Evolutionary conservation across 345 rosid genomes (phyloP).

Genomic region (Populus nigra): DNA sequence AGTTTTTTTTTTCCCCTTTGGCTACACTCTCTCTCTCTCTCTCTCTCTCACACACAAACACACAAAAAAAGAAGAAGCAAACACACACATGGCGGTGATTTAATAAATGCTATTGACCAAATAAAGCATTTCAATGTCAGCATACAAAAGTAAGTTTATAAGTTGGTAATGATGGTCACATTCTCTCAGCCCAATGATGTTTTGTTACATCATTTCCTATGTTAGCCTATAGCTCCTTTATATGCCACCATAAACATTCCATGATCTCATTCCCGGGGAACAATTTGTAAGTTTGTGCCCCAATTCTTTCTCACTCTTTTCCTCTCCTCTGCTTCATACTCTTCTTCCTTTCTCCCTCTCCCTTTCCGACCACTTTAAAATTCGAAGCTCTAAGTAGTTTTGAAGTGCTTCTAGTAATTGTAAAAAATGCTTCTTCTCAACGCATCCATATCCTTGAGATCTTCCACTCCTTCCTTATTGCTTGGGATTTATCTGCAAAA

Average conservation of each 20-base stretch:
- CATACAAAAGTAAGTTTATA: background rate
- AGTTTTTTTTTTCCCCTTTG: too few relatives aligned
- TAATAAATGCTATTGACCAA: too few relatives aligned
- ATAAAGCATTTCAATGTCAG: too few relatives aligned
- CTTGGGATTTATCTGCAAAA: background rate
- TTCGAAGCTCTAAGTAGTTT: background rate
- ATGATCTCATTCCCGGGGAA: background rate
- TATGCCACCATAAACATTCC: background rate
- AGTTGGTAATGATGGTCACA: background rate
- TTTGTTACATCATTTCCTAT: background rate
- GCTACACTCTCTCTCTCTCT: too few relatives aligned
- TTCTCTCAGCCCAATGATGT: background rate
- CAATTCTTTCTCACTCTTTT: background rate
- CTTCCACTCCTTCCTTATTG: background rate
- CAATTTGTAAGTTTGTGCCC: background rate
- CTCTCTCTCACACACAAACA: too few relatives aligned
- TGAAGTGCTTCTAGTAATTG: background rate
- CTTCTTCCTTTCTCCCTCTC: background rate
- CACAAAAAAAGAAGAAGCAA: too few relatives aligned
- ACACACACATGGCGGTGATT: too few relatives aligned
- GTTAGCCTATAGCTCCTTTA: background rate
- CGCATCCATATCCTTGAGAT: background rate
- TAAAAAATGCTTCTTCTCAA: background rate
- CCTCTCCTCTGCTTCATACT: too few relatives aligned
- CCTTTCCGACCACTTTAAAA: background rate